phyloP scores from a whole-genome alignment of 345 rosid genomes.

The Viola odorata region DNA sequence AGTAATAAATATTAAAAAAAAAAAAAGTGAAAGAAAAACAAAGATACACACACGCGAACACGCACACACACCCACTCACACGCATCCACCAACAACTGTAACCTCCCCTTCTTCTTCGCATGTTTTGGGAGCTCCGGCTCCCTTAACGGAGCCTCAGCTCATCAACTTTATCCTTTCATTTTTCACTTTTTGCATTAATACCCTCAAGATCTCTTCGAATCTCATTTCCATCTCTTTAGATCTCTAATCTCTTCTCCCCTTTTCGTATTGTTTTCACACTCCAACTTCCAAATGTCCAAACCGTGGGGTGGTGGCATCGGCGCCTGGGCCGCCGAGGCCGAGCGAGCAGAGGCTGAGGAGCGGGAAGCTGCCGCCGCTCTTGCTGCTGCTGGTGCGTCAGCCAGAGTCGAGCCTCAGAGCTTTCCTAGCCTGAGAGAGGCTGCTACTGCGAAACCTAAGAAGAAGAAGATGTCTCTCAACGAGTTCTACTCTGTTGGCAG shows the following conservation, averaged over 20 bases:
- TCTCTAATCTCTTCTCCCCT: neutral
- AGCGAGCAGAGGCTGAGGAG: slow-evolving; percentile 66
- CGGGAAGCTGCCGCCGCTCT: slow-evolving; percentile 33
- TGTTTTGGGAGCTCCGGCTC: slow-evolving; percentile 63
- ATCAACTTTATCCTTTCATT: neutral
- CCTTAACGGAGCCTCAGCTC: slow-evolving; percentile 47
- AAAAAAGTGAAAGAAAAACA: neutral
- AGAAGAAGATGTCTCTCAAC: slow-evolving; percentile 69
- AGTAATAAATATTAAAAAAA: too few species aligned
- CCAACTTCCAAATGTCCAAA: slow-evolving; percentile 38
- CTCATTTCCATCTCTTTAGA: neutral
- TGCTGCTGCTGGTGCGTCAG: too few species aligned
- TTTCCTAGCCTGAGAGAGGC: slow-evolving; percentile 84
- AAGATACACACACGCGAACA: neutral
- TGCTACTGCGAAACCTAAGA: slow-evolving; percentile 60
- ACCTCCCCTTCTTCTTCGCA: slow-evolving; percentile 1
- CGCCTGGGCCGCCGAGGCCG: slow-evolving; percentile 96
- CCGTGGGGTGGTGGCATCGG: slow-evolving; percentile 80
- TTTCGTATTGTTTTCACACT: slow-evolving; percentile 17
- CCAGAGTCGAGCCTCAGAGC: slow-evolving; percentile 40
- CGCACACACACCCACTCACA: neutral
- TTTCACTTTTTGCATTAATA: neutral
- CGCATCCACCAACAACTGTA: neutral
- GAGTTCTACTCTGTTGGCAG: slow-evolving; percentile 40
- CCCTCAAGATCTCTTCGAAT: slow-evolving; percentile 10